phyloP scores from a whole-genome alignment of 2,329 filamentous ascomycete genomes.

The Hawksworthiomyces lignivorus region DNA sequence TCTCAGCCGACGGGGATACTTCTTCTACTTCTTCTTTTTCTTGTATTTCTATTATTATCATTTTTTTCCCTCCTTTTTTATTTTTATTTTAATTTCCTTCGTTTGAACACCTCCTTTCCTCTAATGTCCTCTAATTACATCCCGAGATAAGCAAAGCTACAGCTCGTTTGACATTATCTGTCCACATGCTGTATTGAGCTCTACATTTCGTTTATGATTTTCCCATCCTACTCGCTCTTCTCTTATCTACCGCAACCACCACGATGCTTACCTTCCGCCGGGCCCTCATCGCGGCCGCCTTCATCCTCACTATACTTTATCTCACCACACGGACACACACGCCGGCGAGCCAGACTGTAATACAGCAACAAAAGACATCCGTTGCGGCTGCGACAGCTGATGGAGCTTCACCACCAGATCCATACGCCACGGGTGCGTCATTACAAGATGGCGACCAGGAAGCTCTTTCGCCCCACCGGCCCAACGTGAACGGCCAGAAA shows the following conservation, averaged over 20 bases:
- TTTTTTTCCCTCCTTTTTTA: background rate
- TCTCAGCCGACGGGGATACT: background rate
- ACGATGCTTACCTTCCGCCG: slow-evolving; percentile 73
- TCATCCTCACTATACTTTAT: slow-evolving; percentile 62
- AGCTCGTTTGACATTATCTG: too few species aligned
- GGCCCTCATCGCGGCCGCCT: slow-evolving; percentile 62
- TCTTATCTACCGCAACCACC: slow-evolving; percentile 3
- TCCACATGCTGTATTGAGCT: too few species aligned
- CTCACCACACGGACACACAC: slow-evolving; percentile 56
- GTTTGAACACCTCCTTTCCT: background rate
- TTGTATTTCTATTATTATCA: slow-evolving; percentile 1
- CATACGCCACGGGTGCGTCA: slow-evolving; percentile 14
- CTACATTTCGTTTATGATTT: background rate
- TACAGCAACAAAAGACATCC: slow-evolving; percentile 17
- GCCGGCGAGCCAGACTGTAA: slow-evolving; percentile 11
- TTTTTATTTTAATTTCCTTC: background rate
- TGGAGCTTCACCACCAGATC: slow-evolving; percentile 17
- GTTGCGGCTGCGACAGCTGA: slow-evolving; percentile 25
- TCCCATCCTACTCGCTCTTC: background rate
- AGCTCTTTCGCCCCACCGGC: background rate
- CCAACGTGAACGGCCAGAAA: slow-evolving; percentile 38
- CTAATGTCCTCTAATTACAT: too few species aligned
- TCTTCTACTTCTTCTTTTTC: background rate
- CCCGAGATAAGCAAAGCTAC: too few species aligned
- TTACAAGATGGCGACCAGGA: slow-evolving; percentile 3